Conservation (phyloP, 805 yeast species). For the Candida khao-thaluensis region DNA sequence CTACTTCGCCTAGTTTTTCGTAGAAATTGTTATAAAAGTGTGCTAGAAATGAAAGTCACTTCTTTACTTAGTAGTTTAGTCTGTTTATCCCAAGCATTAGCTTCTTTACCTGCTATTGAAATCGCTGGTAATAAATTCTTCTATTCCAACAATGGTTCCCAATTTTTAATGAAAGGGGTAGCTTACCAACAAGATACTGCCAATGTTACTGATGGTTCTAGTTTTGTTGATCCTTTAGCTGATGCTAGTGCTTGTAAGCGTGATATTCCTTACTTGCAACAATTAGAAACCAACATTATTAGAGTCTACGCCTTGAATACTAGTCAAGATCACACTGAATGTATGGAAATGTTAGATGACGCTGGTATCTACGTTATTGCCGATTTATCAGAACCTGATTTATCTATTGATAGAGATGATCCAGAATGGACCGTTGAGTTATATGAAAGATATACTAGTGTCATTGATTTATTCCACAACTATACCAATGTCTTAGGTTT, state of each 20-base stretch:
- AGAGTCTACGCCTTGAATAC: conserved; percentile 75
- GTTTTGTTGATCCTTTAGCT: conserved; percentile 71
- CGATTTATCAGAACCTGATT: conserved; percentile 74
- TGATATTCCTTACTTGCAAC: conserved; percentile 69
- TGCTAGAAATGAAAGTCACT: conserved; percentile 3
- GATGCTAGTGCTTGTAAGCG: conserved; percentile 60
- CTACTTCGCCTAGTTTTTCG: neutral
- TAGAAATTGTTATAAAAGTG: too few species aligned
- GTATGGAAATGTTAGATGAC: conserved; percentile 65
- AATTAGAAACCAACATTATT: conserved; percentile 63
- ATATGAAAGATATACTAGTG: conserved; percentile 64
- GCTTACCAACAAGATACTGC: conserved; percentile 76
- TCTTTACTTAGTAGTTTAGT: conserved; percentile 6
- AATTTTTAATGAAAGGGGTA: conserved; percentile 73
- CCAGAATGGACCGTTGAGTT: conserved; percentile 67
- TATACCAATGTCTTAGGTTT: conserved; percentile 77
- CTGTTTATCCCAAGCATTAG: conserved; percentile 24
- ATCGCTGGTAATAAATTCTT: conserved; percentile 76
- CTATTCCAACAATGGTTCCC: conserved; percentile 75
- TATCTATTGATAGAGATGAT: conserved; percentile 57
- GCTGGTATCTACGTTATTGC: conserved; percentile 92
- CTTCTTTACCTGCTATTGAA: conserved; percentile 61
- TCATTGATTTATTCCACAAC: conserved; percentile 65
- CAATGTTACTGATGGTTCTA: conserved; percentile 36
- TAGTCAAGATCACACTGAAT: conserved; percentile 60